Evolutionary conservation across 306 rosid genomes (phyloP), one percentile per base, ranked within the genome.

Genomic region (Gastrolobium villosum): DNA sequence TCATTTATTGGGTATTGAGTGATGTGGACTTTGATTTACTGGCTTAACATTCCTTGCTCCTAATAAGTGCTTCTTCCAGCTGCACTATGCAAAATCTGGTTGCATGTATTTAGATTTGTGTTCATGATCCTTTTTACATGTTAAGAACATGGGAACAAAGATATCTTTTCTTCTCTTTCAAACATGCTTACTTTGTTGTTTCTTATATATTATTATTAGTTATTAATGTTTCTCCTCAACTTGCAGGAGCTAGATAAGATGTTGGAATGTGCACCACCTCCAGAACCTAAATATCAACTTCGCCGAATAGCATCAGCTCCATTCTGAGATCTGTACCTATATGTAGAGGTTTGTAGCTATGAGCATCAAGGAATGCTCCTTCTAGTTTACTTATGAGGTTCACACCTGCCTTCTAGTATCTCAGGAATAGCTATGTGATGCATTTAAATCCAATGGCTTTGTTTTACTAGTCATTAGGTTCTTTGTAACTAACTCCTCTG

Each of bases 251-350:
- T 87, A 39, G 97, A 96, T 87, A 85, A 87, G 67, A 77, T 87
- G 87, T 78, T 96, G 85, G 89, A 89, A 1, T 26, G 79, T 70
- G 84, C 83, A 36, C 98, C 96, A 4, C 87, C 89, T 67, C 90
- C 93, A 0, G 97, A 93, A 81, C 98, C 99, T 0, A 93, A 87
- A 88, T 90, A 90, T 79, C 99, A 93, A 89, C 96, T 96, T 65
- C 96, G 99, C 39, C 89, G 98, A 91, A 85, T 87, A 2, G 57
- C 93, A 32, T 96, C 99, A 4, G 89, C 98, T 6, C 87, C 90
- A 32, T 83, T 96, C 77, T 96, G 85, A 96, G 72, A 13, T 77
- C 55, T 40, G 80, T 85, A 72, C 81, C 71, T 77, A 70, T 79
- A 76, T 46, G 65, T 80, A 77, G 79, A 77, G 57, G 82, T 66